These are phyloP conservation scores for Protomyces arabidopsidicola DNA, from an alignment of 1,139 yeast genomes.

Conservation along the genomic window DNA sequence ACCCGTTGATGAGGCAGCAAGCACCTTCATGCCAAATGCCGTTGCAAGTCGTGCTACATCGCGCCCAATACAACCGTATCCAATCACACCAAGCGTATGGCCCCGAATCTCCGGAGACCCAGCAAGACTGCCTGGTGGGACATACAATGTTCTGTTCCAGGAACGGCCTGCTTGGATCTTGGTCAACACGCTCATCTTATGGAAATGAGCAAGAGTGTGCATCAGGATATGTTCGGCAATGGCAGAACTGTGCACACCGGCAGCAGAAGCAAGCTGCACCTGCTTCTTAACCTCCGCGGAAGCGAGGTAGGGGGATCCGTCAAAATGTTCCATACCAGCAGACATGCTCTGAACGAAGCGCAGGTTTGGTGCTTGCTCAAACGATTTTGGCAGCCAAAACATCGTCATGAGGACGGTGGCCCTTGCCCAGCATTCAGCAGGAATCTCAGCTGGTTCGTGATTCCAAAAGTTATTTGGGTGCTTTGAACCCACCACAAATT, in stretches of 20 bases:
- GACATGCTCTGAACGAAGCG: conserved; percentile 19
- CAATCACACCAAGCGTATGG: conserved; percentile 56
- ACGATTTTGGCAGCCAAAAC: conserved; percentile 6
- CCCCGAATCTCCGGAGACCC: conserved; percentile 12
- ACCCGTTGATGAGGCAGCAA: conserved; percentile 77
- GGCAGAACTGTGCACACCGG: conserved; percentile 30
- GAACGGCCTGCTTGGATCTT: background rate
- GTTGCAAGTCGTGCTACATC: conserved; percentile 83
- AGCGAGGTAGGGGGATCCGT: background rate
- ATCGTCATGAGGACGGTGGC: conserved; percentile 18
- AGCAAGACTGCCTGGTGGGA: conserved; percentile 3
- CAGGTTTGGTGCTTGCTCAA: conserved; percentile 12
- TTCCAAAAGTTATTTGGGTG: conserved; percentile 7
- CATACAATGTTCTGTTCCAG: conserved; percentile 16
- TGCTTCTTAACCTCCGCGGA: background rate
- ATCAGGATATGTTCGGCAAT: conserved; percentile 30
- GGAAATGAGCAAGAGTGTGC: conserved; percentile 23
- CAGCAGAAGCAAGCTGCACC: conserved; percentile 24
- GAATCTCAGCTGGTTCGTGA: conserved; percentile 13
- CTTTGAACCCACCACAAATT: background rate
- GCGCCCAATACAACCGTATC: conserved; percentile 86
- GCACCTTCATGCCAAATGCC: conserved; percentile 80
- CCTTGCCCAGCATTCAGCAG: conserved; percentile 2
- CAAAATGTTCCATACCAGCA: conserved; percentile 10
- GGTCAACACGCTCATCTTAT: conserved; percentile 2